Base-by-base conservation (phyloP, 345 rosid genomes). In the Angophora floribunda region DNA sequence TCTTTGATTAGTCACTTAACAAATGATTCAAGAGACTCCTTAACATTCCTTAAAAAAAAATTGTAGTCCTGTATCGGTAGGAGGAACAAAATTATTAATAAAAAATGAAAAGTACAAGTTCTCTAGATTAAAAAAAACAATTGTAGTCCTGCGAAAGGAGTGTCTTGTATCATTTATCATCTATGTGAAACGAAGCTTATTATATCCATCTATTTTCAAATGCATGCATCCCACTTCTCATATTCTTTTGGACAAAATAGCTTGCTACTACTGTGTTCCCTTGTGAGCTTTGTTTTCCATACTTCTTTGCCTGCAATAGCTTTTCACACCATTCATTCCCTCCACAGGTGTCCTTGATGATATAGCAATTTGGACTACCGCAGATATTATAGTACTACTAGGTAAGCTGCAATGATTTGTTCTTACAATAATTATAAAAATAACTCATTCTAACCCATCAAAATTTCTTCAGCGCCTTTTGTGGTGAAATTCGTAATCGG, bases 341-440 rank as follows among this genome's bases (percentile, higher is more conserved):
- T 61, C 16, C 32, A 13, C 15, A 61, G 70, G 32, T 28, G 7
- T 11, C 1, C 6, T 4, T 7, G 59, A 55, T 21, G 26, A 21
- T 24, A 9, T 28, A 5, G 32, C 63, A 57, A 1, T 30, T 67
- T 67, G 78, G 44, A 30, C 78, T 0, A 4, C 44, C 15, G 0
- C 0, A 6, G 75, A 63, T 13, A 13, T n/a, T 3, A 3, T 9
- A 3, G 5, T 2, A 14, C 1, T 6, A n/a, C 4, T 63, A n/a
- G 16, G 36, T 63, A 63, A 63, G 70, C 70, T 0, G 2, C 36
- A 28, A 13, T 28, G 70, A 63, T 13, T 7, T 0, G 4, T 28
- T 63, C 17, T 61, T 6, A 6, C 7, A 9, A 59, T 26, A 12
- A 11, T 6, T 61, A 8, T 1, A 12, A 3, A 28, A 14, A n/a